Conservation (phyloP, 164 flowering plant species). For the Paratinospora sagittata region DNA sequence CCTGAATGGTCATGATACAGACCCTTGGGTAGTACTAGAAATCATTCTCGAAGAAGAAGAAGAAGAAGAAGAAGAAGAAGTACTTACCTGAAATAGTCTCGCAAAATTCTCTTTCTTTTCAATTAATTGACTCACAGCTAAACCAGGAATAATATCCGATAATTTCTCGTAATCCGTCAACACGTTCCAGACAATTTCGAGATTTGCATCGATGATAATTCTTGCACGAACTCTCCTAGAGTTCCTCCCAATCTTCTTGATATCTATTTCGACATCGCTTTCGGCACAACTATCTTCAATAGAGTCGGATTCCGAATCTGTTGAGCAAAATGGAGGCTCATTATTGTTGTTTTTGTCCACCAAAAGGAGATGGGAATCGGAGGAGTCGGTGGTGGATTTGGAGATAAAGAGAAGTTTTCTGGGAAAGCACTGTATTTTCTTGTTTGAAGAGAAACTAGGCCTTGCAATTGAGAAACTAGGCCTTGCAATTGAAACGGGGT, state of each 20-base stretch:
- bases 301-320: background rate
- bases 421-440: background rate
- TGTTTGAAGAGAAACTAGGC: too few species aligned
- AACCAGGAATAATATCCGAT: conserved; percentile 65
- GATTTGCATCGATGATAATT: conserved; percentile 42
- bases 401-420: conserved; percentile 1
- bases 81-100: conserved; percentile 53
- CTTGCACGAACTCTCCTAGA: conserved; percentile 46
- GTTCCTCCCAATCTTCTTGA: conserved; percentile 46
- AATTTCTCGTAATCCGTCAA: conserved; percentile 69
- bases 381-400: conserved; percentile 8
- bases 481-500: background rate
- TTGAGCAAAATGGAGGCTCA: background rate
- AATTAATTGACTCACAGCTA: conserved; percentile 52
- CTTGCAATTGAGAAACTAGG: too few species aligned
- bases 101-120: conserved; percentile 53
- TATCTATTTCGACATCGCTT: conserved; percentile 28
- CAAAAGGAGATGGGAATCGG: conserved; percentile 2
- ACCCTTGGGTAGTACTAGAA: too few species aligned
- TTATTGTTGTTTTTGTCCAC: background rate
- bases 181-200: conserved; percentile 48
- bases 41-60: too few species aligned
- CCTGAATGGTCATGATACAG: too few species aligned
- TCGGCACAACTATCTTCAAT: conserved; percentile 1
- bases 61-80: background rate